Evolutionary conservation across 139 green algal genomes (phyloP), one percentile per base, ranked within the genome.

Genomic region (Chlamydomonas sp.): DNA sequence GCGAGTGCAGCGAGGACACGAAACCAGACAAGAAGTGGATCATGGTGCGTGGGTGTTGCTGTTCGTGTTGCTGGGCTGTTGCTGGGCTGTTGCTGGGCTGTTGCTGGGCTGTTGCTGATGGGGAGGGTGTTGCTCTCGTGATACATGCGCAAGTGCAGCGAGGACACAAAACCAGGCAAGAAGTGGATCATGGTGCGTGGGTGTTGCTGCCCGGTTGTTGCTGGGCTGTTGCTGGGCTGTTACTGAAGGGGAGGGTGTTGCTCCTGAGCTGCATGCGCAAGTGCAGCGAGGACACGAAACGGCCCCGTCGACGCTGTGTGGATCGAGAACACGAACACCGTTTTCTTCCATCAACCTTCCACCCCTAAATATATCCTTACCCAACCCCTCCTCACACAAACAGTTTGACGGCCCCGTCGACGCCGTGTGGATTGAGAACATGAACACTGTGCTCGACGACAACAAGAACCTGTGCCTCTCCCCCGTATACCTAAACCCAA

Each of bases 141-240:
- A 75, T 89, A 92, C 83, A 92, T 92, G 87, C 78, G 87, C 37
- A 83, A 89, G 61, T 85, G 77, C 72, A 71, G 72, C 35, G 84
- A 87, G 71, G 85, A 92, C 71, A 80, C 76, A 33, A 86, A 77
- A 63, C 72, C 81, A 5, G 85, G 88, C 73, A 91, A 91, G 83
- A 94, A 89, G 73, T 92, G 87, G 87, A 85, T 92, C 59, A 90
- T 92, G 83, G n/a, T n/a, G n/a, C n/a, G n/a, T n/a, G n/a, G n/a
- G n/a, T n/a, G n/a, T n/a, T n/a, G n/a, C n/a, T n/a, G n/a, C n/a
- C n/a, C n/a, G n/a, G n/a, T n/a, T n/a, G n/a, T n/a, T n/a, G n/a
- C n/a, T n/a, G n/a, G n/a, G n/a, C n/a, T n/a, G n/a, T n/a, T n/a
- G n/a, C n/a, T n/a, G n/a, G n/a, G n/a, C n/a, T n/a, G n/a, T n/a